Evolutionary conservation across 2,329 filamentous ascomycete genomes (phyloP).

Genomic region (Metarhizium rileyi): DNA sequence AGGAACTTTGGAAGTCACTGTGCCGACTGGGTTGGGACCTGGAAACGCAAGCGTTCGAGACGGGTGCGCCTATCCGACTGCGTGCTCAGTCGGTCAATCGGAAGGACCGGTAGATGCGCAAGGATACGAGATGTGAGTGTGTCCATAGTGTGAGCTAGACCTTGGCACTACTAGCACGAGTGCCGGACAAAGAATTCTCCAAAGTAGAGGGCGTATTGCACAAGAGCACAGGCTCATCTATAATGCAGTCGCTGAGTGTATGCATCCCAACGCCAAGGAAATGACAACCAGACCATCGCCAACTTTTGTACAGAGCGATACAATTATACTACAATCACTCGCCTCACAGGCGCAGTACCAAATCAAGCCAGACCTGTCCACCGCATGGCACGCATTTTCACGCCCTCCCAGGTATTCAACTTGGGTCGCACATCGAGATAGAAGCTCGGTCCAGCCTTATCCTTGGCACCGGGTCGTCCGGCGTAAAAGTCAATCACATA

Average conservation of each 20-base stretch:
- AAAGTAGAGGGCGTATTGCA: conserved; percentile 1
- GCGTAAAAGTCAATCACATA: conserved; percentile 99
- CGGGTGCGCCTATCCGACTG: conserved; percentile 24
- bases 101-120: conserved; percentile 16
- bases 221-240: conserved; percentile 1
- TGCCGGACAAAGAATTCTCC: neutral
- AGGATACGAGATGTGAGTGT: neutral
- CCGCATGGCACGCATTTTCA: conserved; percentile 53
- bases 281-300: no score
- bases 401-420: conserved; percentile 56
- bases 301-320: neutral
- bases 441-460: conserved; percentile 42
- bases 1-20: conserved; percentile 20
- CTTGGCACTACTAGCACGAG: neutral
- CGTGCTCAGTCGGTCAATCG: conserved; percentile 11
- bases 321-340: neutral
- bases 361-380: conserved; percentile 40
- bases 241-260: neutral
- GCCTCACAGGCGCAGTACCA: neutral
- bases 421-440: conserved; percentile 61
- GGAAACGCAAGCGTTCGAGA: conserved; percentile 26
- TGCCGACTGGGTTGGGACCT: conserved; percentile 24
- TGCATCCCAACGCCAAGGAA: conserved; percentile 15
- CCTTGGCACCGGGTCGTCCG: conserved; percentile 41
- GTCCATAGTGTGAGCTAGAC: neutral